Conservation (phyloP, 768 basidiomycete species). For the Mycena capillaripes region DNA sequence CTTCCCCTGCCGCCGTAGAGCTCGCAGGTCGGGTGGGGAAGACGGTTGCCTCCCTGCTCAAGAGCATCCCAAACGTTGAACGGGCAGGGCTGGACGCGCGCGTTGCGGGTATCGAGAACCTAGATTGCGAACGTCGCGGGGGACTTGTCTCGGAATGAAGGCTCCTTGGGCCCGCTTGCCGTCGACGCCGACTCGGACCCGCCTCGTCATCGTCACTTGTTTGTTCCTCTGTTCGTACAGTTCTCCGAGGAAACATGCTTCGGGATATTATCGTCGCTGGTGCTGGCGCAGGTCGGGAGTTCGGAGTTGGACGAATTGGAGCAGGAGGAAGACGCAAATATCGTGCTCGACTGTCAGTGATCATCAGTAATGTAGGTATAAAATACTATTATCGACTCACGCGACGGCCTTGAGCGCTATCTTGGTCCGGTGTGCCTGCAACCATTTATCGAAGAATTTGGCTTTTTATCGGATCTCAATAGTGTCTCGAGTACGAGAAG, state of each 20-base stretch:
- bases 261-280: constrained; percentile 37
- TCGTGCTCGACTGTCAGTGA: constrained; percentile 74
- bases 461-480: constrained; percentile 51
- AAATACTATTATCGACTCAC: constrained; percentile 66
- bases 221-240: constrained; percentile 37
- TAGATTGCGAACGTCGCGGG: constrained; percentile 28
- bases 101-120: constrained; percentile 35
- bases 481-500: constrained; percentile 7
- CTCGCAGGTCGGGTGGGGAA: constrained; percentile 41
- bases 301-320: constrained; percentile 55
- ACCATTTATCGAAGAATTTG: constrained; percentile 74
- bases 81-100: constrained; percentile 35
- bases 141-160: constrained; percentile 38
- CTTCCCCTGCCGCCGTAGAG: constrained; percentile 49
- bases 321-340: constrained; percentile 81
- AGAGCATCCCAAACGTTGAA: constrained; percentile 30
- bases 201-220: constrained; percentile 40
- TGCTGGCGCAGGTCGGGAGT: constrained; percentile 40
- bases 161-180: constrained; percentile 17
- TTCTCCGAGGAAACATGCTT: constrained; percentile 47
- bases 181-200: constrained; percentile 41
- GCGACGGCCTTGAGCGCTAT: constrained; percentile 85
- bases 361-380: constrained; percentile 21
- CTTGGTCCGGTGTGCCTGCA: constrained; percentile 76
- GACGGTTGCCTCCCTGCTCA: constrained; percentile 13